Base-by-base conservation (phyloP, 495 filamentous ascomycete genomes). In the Chaetomium cochliodes region DNA sequence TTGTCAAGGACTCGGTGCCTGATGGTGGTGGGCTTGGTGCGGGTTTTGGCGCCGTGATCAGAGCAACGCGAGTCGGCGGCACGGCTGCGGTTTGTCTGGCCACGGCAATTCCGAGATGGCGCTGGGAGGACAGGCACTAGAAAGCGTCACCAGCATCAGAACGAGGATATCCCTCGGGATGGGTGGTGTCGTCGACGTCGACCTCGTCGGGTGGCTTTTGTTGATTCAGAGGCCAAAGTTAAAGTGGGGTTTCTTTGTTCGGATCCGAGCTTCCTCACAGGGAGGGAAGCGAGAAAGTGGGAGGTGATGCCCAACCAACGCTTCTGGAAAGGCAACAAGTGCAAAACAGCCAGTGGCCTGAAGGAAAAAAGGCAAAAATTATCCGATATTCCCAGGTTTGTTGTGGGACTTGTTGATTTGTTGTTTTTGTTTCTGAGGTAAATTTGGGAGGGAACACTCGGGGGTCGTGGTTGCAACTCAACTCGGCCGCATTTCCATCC, bases 161-260 rank as follows among this genome's bases (percentile, higher is more conserved):
- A 69, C 70, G 69, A 67, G 60, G 62, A 60, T 65, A 61, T 65
- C 67, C 65, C 60, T 73, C 50, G 66, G 26, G 64, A 64, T 56
- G 54, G 52, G 50, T 66, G 67, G 57, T 70, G 72, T 69, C 62
- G 72, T 61, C 68, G 70, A 18, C 41, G 57, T 46, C 58, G 72
- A 72, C 72, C 63, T 65, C 64, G 33, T 37, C 23, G 44, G 44
- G 58, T 66, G 62, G 55, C 57, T 66, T 70, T 66, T 72, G 63
- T 66, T 72, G 70, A 65, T 71, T 65, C 65, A 61, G 62, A 67
- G 58, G 30, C 65, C 53, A 72, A 74, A 72, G 67, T 65, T 74
- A 65, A 74, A 73, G 72, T 74, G 72, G 72, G 65, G 67, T 63
- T 57, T 63, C 59, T 61, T 68, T 63, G 60, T 65, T 66, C 33